phyloP scores from a whole-genome alignment of 1,284 basidiomycete species.

The Apiotrichum domesticum region DNA sequence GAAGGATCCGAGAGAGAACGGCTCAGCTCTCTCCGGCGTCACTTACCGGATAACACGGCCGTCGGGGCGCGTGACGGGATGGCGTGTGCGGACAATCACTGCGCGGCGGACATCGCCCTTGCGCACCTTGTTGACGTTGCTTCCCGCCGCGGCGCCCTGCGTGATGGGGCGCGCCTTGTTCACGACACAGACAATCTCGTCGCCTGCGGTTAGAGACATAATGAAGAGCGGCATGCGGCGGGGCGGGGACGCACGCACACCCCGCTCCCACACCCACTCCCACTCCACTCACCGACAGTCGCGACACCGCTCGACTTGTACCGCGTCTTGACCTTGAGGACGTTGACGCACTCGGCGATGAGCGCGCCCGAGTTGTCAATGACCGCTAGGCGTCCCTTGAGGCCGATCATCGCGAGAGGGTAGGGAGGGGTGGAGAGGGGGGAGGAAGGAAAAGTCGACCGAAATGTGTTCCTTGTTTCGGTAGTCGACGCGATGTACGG shows the following conservation, averaged over 20 bases:
- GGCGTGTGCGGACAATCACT: slow-evolving; percentile 80
- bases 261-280: neutral
- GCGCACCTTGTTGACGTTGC: slow-evolving; percentile 62
- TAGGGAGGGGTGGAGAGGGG: neutral
- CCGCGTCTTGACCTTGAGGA: slow-evolving; percentile 80
- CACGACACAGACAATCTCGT: slow-evolving; percentile 96
- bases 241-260: too few relatives aligned
- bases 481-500: neutral
- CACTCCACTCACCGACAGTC: slow-evolving; percentile 49
- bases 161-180: slow-evolving; percentile 79
- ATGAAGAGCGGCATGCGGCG: neutral
- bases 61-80: slow-evolving; percentile 36
- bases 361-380: slow-evolving; percentile 99
- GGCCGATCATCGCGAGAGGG: slow-evolving; percentile 67
- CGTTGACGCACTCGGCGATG: slow-evolving; percentile 92
- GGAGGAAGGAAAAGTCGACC: too few relatives aligned
- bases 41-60: slow-evolving; percentile 42
- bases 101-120: slow-evolving; percentile 90
- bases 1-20: neutral
- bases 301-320: slow-evolving; percentile 62
- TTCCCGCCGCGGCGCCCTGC: slow-evolving; percentile 42
- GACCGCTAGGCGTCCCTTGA: slow-evolving; percentile 74
- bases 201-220: slow-evolving; percentile 57
- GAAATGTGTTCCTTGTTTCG: too few relatives aligned
- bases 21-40: neutral